Percentiles rank a stretch among this genome's conserved stretches.
Conservation (phyloP, 2,329 filamentous ascomycete genomes). For the Penicillium sp. region DNA sequence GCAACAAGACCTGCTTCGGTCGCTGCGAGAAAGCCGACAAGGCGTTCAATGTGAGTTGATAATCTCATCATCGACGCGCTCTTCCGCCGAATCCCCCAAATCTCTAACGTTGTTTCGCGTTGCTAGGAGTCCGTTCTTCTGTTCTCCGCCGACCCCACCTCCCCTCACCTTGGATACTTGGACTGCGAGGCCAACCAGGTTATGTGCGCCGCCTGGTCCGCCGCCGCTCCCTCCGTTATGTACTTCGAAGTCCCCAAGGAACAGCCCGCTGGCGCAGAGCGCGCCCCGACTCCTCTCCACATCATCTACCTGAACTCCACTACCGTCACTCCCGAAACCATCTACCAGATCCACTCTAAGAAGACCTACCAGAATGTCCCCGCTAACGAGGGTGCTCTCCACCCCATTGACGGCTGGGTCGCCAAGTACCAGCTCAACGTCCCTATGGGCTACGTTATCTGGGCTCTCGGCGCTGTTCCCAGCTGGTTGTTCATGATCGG, state of each 20-base stretch:
- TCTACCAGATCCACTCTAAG: conserved; percentile 56
- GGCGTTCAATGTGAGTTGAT: conserved; percentile 47
- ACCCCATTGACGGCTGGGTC: conserved; percentile 58
- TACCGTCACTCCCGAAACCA: conserved; percentile 53
- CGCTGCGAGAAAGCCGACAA: conserved; percentile 53
- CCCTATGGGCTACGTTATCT: conserved; percentile 56
- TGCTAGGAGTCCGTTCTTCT: conserved; percentile 51
- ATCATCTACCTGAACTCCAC: conserved; percentile 56
- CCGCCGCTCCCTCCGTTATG: conserved; percentile 54
- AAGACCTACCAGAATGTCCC: conserved; percentile 52
- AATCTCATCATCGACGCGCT: not conserved
- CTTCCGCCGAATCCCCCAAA: not conserved
- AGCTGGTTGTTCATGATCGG: conserved; percentile 63
- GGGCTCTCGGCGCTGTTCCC: conserved; percentile 55
- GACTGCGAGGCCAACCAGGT: conserved; percentile 58
- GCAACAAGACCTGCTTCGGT: conserved; percentile 63
- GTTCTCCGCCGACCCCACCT: conserved; percentile 51
- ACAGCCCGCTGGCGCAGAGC: conserved; percentile 49
- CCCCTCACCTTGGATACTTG: conserved; percentile 56
- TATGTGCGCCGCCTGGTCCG: conserved; percentile 60
- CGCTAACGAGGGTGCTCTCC: conserved; percentile 57
- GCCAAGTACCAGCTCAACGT: conserved; percentile 52
- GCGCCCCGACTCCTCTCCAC: conserved; percentile 52
- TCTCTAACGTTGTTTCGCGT: conserved; percentile 1
- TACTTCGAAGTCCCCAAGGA: conserved; percentile 56